Evolutionary conservation across 805 yeast species (phyloP), one percentile per base, ranked within the genome.

Genomic region (Danielozyma ontarioensis): DNA sequence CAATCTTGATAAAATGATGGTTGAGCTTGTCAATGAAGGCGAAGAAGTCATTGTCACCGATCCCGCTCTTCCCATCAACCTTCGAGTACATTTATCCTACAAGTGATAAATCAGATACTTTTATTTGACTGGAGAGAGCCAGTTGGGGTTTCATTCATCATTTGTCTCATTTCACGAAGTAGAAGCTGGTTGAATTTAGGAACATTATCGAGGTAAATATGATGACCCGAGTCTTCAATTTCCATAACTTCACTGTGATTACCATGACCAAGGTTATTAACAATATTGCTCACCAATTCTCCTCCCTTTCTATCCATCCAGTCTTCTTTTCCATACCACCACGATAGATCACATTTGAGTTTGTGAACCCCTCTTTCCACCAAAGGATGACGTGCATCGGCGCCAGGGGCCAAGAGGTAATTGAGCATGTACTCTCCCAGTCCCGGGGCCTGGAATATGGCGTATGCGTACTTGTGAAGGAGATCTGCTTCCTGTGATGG

Each of bases 381-480:
- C 33, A 90, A 62, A 1, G 97, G 95, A 46, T 72, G 62, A 40
- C 96, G 67, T 1, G 97, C 95, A 31, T 77, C 76, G 0, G 95
- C 97, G 3, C 97, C 98, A 5, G 96, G 95, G 0, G 86, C 89
- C 16, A 90, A 62, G 13, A 88, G 65, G 50, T 82, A 83, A 44
- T 86, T 83, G 43, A 93, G 64, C 68, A 90, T 80, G 54, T 90
- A 90, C 59, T 90, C 98, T 5, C 97, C 97, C 0, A 94, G 84
- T 0, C 98, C 98, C 3, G 70, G 75, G 5, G 85, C 81, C 43
- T 80, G 84, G 67, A 93, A 93, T 10, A 89, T 85, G 3, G 80
- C 75, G 57, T 90, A 89, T 0, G 90, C 67, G 54, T 93, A 93
- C 43, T 69, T 67, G 51, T 93, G 97, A 43, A 90, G 62, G 4